Conservation (phyloP, 352 stramenopile genomes). For the Phytophthora capsici region DNA sequence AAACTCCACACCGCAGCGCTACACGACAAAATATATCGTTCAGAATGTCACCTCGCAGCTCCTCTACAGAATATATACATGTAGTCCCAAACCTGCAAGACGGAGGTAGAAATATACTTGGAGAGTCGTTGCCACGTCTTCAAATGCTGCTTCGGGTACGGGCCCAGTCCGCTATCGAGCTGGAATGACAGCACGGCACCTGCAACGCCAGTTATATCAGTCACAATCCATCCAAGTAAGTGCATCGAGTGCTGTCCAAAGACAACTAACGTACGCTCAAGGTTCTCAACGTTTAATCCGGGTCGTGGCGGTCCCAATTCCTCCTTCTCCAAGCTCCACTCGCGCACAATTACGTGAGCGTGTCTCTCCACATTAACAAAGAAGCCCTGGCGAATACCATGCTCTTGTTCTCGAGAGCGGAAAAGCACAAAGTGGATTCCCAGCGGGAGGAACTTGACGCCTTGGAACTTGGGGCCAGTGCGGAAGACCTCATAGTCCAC, state of each 20-base stretch:
- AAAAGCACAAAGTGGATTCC: constrained; percentile 88
- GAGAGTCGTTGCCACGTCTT: constrained; percentile 78
- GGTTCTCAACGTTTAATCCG: constrained; percentile 70
- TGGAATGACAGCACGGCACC: constrained; percentile 78
- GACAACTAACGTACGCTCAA: constrained; percentile 60
- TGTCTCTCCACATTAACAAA: constrained; percentile 72
- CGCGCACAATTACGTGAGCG: constrained; percentile 71
- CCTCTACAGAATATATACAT: neutral
- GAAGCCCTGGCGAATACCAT: constrained; percentile 85
- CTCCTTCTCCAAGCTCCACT: constrained; percentile 82
- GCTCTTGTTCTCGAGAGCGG: constrained; percentile 74
- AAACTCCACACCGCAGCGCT: constrained; percentile 75
- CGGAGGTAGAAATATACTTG: constrained; percentile 63
- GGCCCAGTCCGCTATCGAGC: constrained; percentile 76
- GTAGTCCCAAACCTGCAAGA: constrained; percentile 50
- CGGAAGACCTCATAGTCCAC: constrained; percentile 90
- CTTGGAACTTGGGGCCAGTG: constrained; percentile 78
- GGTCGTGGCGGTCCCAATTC: constrained; percentile 64
- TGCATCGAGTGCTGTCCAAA: neutral
- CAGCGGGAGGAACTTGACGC: constrained; percentile 86
- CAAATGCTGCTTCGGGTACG: constrained; percentile 82
- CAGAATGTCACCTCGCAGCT: neutral
- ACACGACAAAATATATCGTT: neutral
- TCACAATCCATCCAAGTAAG: neutral
- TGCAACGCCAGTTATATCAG: constrained; percentile 23